phyloP scores from a whole-genome alignment of 306 rosid genomes.

The Medicago arabica region DNA sequence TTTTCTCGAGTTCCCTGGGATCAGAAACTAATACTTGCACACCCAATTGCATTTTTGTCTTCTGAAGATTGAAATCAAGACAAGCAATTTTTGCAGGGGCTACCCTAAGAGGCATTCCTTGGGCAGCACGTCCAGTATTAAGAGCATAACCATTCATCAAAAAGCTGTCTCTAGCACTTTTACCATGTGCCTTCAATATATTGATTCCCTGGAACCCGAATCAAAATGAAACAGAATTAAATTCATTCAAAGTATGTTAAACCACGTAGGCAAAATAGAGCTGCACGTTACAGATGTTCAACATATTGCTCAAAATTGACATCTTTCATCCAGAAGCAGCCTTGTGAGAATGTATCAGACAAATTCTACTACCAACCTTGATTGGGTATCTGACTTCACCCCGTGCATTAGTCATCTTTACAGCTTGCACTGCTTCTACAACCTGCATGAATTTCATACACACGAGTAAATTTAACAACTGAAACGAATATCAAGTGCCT shows the following conservation, averaged over 20 bases:
- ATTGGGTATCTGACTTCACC: conserved; percentile 96
- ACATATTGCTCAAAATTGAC: conserved; percentile 32
- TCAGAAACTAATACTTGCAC: conserved; percentile 90
- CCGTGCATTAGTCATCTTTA: conserved; percentile 91
- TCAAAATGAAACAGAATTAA: neutral
- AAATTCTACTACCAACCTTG: conserved; percentile 66
- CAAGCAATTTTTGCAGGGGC: conserved; percentile 96
- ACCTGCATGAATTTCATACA: conserved; percentile 58
- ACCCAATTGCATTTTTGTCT: conserved; percentile 99
- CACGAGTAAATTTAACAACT: conserved; percentile 20
- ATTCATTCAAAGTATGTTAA: conserved; percentile 11
- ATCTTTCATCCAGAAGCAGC: conserved; percentile 19
- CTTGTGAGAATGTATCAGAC: neutral
- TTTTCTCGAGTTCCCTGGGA: conserved; percentile 96
- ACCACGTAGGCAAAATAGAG: neutral
- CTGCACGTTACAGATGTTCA: conserved; percentile 9
- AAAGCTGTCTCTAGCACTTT: conserved; percentile 93
- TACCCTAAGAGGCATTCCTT: conserved; percentile 96
- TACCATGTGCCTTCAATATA: conserved; percentile 95
- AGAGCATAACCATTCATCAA: conserved; percentile 93
- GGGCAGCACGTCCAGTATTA: conserved; percentile 95
- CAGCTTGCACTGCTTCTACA: conserved; percentile 91
- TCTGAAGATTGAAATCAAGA: conserved; percentile 97
- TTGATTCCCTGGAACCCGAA: conserved; percentile 72
- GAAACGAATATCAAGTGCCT: neutral